phyloP scores from a whole-genome alignment of 495 filamentous ascomycete genomes.

The Staphylotrichum tortipilum region DNA sequence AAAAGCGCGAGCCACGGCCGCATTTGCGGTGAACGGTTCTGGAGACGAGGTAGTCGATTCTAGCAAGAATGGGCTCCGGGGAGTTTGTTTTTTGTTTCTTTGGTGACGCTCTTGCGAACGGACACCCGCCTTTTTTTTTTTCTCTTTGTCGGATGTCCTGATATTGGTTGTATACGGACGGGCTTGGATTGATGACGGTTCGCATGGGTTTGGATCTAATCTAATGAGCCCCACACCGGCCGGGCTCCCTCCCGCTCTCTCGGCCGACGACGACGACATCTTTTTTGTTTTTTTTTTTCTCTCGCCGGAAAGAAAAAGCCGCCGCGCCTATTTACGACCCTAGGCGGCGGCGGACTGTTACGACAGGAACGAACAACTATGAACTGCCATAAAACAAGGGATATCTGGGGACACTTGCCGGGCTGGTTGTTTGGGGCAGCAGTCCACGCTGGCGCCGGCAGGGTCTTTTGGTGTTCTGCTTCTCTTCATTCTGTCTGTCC shows the following conservation, averaged over 20 bases:
- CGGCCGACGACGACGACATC: constrained; percentile 15
- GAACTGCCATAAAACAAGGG: neutral
- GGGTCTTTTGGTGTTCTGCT: neutral
- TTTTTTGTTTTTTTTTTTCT: constrained; percentile 1
- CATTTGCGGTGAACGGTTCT: too few species aligned
- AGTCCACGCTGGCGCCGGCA: neutral
- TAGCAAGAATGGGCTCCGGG: too few species aligned
- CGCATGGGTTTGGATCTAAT: constrained; percentile 13
- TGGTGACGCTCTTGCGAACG: constrained; percentile 22
- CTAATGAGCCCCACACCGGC: neutral
- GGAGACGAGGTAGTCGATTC: too few species aligned
- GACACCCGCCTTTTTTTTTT: constrained; percentile 13
- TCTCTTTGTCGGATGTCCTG: constrained; percentile 22
- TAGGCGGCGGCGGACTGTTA: constrained; percentile 8
- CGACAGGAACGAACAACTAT: neutral
- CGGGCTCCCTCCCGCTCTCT: neutral
- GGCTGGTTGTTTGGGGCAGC: neutral
- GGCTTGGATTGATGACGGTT: constrained; percentile 24
- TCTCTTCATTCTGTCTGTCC: constrained; percentile 2
- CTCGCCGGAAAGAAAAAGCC: constrained; percentile 1
- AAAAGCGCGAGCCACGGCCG: too few species aligned
- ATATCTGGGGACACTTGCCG: neutral
- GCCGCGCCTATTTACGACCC: constrained; percentile 16
- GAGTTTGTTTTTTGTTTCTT: too few species aligned
- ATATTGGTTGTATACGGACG: constrained; percentile 33